Evolutionary conservation across 179 eudicot genomes (phyloP), one percentile per base, ranked within the genome.

Genomic region (Heliamphora pulchella): DNA sequence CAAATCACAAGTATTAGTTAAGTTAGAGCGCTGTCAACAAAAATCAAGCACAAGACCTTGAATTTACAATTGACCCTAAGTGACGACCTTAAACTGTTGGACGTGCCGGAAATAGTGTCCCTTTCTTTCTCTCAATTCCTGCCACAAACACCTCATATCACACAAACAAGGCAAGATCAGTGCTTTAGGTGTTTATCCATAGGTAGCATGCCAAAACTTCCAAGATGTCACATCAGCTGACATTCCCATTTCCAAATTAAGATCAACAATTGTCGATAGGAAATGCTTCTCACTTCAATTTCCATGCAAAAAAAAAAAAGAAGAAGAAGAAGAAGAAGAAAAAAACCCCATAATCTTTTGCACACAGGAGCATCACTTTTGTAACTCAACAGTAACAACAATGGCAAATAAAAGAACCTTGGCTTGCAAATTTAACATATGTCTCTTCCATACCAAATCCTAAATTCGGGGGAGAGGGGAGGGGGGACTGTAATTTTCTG

Each of bases 311-410:
- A 3, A 9, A 44, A 31, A 43, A 75, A 8, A 48, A 14, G 7
- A 53, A 2, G 22, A 1, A 31, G 55, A 31, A 47, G 51, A 31
- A 31, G 31, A 31, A 31, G 31, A 31, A 31, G 31, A 31, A 31
- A 31, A 31, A 31, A 31, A 0, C 31, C 8, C 76, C 8, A 8
- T 51, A 8, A 39, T 78, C 58, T n/a, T 61, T 64, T 77, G 73
- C 57, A 82, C 81, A 77, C 41, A 71, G 77, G 48, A 59, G 17
- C 76, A 57, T n/a, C 15, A 17, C 50, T 5, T 15, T 54, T 0
- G 7, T 70, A 70, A 46, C 17, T 31, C 39, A 8, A 17, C 31
- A 15, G 47, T 53, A 63, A 63, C 48, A 74, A 74, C 63, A 54
- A 74, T 41, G 6, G 31, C 50, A 57, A 43, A 41, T 41, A 2